Conservation (phyloP, 2,329 filamentous ascomycete species). For the Colletotrichum lentis region DNA sequence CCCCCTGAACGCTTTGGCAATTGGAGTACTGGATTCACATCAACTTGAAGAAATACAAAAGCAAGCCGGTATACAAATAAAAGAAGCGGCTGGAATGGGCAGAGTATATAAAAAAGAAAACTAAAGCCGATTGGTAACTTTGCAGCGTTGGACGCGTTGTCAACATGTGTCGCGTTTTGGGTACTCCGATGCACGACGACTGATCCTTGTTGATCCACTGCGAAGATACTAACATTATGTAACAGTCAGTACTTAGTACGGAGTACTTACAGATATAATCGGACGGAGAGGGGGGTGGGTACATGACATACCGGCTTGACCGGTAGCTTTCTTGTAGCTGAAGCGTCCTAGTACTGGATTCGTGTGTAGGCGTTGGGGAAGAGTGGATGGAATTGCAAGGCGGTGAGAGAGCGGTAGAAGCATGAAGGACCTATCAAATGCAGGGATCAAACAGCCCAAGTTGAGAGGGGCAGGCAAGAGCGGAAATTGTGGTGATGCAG, state of each 20-base stretch:
- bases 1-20: constrained; percentile 15
- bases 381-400: neutral
- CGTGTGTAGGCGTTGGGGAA: neutral
- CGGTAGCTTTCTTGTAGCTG: neutral
- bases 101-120: neutral
- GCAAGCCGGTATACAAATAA: neutral
- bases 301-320: too few species aligned
- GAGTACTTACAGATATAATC: too few species aligned
- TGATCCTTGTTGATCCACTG: too few species aligned
- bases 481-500: constrained; percentile 35
- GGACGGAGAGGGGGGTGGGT: too few species aligned
- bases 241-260: too few species aligned
- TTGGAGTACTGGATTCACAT: constrained; percentile 31
- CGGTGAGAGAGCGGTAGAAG: constrained; percentile 3
- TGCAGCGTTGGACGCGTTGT: too few species aligned
- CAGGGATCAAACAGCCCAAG: neutral
- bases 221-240: too few species aligned
- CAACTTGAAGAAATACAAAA: constrained; percentile 31
- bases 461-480: neutral
- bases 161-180: too few species aligned
- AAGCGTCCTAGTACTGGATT: neutral
- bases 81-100: neutral
- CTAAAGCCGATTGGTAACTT: neutral
- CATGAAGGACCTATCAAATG: constrained; percentile 1
- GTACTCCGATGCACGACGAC: too few species aligned